A percentile compares a stretch with the other conserved stretches of the same genome.
Conservation (phyloP, 106 monocot species). For the Iris macrosiphon region DNA sequence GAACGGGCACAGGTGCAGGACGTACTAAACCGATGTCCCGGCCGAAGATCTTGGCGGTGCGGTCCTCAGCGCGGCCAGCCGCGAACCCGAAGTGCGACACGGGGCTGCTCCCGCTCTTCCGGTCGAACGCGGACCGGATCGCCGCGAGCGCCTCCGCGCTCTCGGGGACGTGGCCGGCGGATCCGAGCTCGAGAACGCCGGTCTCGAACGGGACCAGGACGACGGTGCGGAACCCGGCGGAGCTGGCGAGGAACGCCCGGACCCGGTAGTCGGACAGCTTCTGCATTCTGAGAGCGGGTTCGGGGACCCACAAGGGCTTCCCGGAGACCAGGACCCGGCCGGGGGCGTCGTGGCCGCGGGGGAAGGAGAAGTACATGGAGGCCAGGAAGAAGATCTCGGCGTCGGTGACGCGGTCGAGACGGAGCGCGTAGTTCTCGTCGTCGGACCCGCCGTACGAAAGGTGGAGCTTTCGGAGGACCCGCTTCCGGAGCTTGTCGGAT, state of each 20-base stretch:
- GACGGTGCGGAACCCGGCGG: slow-evolving; percentile 53
- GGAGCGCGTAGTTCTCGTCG: slow-evolving; percentile 48
- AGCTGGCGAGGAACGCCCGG: slow-evolving; percentile 40
- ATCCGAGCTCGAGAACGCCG: slow-evolving; percentile 70
- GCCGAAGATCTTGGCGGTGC: slow-evolving; percentile 47
- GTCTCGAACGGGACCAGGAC: slow-evolving; percentile 52
- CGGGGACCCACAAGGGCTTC: slow-evolving; percentile 57
- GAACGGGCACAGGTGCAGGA: no score
- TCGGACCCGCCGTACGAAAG: slow-evolving; percentile 27
- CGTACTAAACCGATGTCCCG: slow-evolving; percentile 15
- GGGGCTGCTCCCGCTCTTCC: slow-evolving; percentile 1
- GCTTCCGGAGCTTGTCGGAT: slow-evolving; percentile 42
- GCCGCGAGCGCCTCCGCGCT: slow-evolving; percentile 12
- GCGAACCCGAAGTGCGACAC: background rate
- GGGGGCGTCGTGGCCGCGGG: slow-evolving; percentile 52
- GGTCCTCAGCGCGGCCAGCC: no score
- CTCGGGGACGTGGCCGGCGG: slow-evolving; percentile 29
- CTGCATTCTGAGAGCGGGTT: slow-evolving; percentile 1
- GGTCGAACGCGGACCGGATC: slow-evolving; percentile 23
- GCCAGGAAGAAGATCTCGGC: slow-evolving; percentile 77
- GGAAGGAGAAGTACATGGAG: slow-evolving; percentile 92
- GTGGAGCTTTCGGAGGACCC: slow-evolving; percentile 63
- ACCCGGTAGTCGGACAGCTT: slow-evolving; percentile 36
- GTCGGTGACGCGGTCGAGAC: slow-evolving; percentile 62
- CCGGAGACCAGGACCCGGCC: slow-evolving; percentile 43